Conservation (phyloP, 768 basidiomycete genomes). For the Pleurotus tuber-regium region DNA sequence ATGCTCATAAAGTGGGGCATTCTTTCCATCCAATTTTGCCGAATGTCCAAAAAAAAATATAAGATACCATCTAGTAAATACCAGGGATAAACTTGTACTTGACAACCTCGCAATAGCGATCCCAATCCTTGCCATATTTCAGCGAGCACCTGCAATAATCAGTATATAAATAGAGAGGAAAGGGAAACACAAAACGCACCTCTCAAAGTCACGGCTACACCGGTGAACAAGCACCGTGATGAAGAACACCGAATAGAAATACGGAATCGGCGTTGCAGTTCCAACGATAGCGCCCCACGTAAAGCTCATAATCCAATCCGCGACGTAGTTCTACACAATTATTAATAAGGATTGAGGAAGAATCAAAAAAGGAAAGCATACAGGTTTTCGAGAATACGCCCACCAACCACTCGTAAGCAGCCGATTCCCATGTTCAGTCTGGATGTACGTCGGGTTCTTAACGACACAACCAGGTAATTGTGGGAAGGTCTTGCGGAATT, state of each 20-base stretch:
- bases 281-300: constrained; percentile 84
- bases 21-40: not conserved
- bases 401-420: constrained; percentile 94
- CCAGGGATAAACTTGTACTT: constrained; percentile 89
- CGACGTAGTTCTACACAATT: constrained; percentile 76
- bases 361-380: constrained; percentile 32
- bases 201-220: constrained; percentile 91
- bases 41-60: not conserved
- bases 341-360: not conserved
- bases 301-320: constrained; percentile 86
- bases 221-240: constrained; percentile 90
- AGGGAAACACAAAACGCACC: constrained; percentile 41
- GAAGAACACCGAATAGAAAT: constrained; percentile 98
- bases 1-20: too few species aligned
- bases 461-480: constrained; percentile 82
- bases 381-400: constrained; percentile 91
- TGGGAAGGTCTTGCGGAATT: constrained; percentile 90
- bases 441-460: constrained; percentile 85
- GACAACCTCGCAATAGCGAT: constrained; percentile 82
- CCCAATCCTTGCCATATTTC: constrained; percentile 97
- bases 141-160: constrained; percentile 57
- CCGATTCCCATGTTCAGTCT: constrained; percentile 93
- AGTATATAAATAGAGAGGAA: not conserved
- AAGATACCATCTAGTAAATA: constrained; percentile 56
- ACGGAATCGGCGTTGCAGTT: constrained; percentile 78